Percentiles rank a stretch among this genome's conserved stretches.
These are phyloP conservation scores for Sophora flavescens DNA, from an alignment of 306 rosid species.

Conservation along the genomic window DNA sequence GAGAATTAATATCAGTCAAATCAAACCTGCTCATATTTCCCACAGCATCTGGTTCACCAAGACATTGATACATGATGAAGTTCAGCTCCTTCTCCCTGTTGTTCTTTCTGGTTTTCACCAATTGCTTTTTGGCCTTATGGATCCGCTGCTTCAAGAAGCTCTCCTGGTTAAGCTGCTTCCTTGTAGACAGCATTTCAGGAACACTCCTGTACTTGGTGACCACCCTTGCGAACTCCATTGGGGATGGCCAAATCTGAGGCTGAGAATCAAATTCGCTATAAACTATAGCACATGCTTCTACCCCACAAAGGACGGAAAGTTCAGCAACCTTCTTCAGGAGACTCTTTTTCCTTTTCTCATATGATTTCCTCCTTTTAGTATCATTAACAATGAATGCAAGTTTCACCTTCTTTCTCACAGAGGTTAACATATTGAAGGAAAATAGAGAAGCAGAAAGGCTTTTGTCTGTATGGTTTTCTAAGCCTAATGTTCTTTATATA, in stretches of 20 bases:
- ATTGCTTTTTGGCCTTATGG: neutral
- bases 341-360: conserved; percentile 39
- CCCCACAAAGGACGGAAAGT: conserved; percentile 40
- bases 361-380: conserved; percentile 31
- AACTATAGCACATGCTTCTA: conserved; percentile 35
- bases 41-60: too few relatives aligned
- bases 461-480: conserved; percentile 3
- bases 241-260: conserved; percentile 41
- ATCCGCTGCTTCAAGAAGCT: conserved; percentile 1
- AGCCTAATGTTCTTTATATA: neutral
- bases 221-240: neutral
- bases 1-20: too few relatives aligned
- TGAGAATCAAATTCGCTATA: conserved; percentile 29
- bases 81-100: conserved; percentile 29
- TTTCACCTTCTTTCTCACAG: conserved; percentile 46
- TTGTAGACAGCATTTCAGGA: neutral
- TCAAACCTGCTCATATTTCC: too few relatives aligned
- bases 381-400: conserved; percentile 39
- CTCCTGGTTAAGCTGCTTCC: conserved; percentile 37
- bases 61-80: conserved; percentile 5
- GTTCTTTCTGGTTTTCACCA: conserved; percentile 12
- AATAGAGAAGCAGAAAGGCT: neutral
- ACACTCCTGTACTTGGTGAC: neutral
- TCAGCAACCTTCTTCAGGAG: conserved; percentile 38
- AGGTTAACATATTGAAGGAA: too few relatives aligned